Evolutionary conservation across 2,329 filamentous ascomycete genomes (phyloP), one percentile per base, ranked within the genome.

Genomic region (Geosmithia putterillii): DNA sequence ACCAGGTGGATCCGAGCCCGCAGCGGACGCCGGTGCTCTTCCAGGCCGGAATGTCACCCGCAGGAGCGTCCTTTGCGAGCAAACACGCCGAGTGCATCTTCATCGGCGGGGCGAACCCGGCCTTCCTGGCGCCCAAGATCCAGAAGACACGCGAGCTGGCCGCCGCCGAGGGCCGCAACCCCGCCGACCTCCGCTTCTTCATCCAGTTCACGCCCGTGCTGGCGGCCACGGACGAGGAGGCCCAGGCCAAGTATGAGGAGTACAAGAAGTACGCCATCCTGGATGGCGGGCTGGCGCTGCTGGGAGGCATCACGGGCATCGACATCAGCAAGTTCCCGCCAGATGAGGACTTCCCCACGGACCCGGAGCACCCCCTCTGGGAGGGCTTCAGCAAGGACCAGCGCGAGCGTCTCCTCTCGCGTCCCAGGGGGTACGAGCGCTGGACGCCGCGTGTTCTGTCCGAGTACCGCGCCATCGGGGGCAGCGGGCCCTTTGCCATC

Each of bases 81-180:
- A 70, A 63, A 0, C 75, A 79, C 45, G 76, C 75, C 2, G 76
- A 80, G 57, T 74, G 70, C 1, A 73, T 79, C 40, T 79, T 79
- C 47, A 71, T 79, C 4, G 72, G 71, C 0, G 66, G 66, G 0
- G 73, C 76, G 51, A 71, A 67, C 0, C 38, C 38, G 12, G 59
- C 60, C 15, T 60, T 66, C 0, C 62, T 63, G 44, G 68, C 73
- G 0, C 48, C 57, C 2, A 73, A 74, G 42, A 62, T 79, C 23
- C 60, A 66, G 36, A 66, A 65, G 10, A 77, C 77, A 44, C 66
- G 76, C 1, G 51, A 55, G 3, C 55, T 64, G 34, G 74, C 74
- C 0, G 61, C 63, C 1, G 58, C 63, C 9, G 56, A 66, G 19
- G 74, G 76, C 1, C 67, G 76, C 1, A 74, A 79, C 49, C 74